These are phyloP conservation scores for Thalassia testudinum DNA, from an alignment of 116 monocot genomes.

Conservation along the genomic window DNA sequence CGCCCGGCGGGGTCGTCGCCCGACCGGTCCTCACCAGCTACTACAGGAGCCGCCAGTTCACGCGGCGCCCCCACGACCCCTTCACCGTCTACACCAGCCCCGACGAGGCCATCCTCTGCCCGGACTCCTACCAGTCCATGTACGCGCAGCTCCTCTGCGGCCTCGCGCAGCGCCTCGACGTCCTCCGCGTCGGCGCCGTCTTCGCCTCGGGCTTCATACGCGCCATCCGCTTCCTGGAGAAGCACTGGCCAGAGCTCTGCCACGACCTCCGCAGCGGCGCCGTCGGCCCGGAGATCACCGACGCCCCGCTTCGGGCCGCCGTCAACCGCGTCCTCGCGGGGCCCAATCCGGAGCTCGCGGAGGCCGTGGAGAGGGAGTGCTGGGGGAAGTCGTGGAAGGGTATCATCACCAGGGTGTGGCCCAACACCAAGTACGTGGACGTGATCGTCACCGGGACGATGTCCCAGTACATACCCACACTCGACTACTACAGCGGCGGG, in stretches of 20 bases:
- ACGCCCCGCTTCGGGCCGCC: conserved; percentile 20
- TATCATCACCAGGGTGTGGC: conserved; percentile 38
- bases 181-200: conserved; percentile 57
- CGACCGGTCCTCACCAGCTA: no score
- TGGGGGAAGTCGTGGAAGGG: conserved; percentile 22
- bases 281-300: conserved; percentile 29
- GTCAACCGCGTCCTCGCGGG: conserved; percentile 13
- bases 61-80: conserved; percentile 23
- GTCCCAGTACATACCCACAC: no score
- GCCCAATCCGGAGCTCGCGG: conserved; percentile 25
- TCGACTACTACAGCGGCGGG: no score
- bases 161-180: conserved; percentile 24
- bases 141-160: no score
- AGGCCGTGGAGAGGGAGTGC: conserved; percentile 22
- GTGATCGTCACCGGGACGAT: no score
- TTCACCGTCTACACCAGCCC: conserved; percentile 45
- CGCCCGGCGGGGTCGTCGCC: conserved; percentile 41
- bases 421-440: neutral
- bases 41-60: conserved; percentile 46
- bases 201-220: no score
- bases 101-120: no score
- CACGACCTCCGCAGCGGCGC: conserved; percentile 31
- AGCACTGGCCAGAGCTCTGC: no score
- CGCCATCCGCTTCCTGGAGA: conserved; percentile 47
- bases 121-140: no score